Evolutionary conservation across 345 rosid genomes (phyloP), one percentile per base, ranked within the genome.

Genomic region (Clausena lansium): DNA sequence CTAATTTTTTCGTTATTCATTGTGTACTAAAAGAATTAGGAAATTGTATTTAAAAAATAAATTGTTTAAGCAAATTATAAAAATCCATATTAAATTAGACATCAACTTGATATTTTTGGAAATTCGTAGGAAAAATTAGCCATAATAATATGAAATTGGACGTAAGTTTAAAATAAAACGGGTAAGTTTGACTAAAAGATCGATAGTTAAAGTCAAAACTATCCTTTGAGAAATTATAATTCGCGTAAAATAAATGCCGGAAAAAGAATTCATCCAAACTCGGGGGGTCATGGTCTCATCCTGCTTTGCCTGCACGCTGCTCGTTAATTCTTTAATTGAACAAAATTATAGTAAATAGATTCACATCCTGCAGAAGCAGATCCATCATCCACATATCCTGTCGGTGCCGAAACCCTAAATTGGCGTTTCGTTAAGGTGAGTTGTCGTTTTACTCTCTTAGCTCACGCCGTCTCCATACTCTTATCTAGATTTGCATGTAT

Each of bases 241-340:
- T 45, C 50, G 50, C 50, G 50, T 93, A 91, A 17, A 6, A 55
- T 10, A 32, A 3, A 27, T 13, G 32, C 75, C 32, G 41, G 47
- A 33, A 2, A 32, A 55, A 10, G 7, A 71, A 33, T 55, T 30
- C 2, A 17, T 59, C 63, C 15, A 17, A 9, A 17, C 2, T 0
- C 11, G 4, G 3, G 50, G 50, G 50, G 17, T 5, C 50, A 2
- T 30, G 2, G 3, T 33, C 35, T 33, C 35, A 33, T 33, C 32
- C n/a, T n/a, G n/a, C n/a, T n/a, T 33, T 2, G 35, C 35, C 35
- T 2, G 35, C 35, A 33, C 4, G 50, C 50, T 10, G 47, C 50
- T 0, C 50, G 15, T 13, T 45, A 45, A 11, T 45, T 13, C 15
- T 45, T 45, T 45, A 45, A 13, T 45, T 1, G 50, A 45, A 45